Base-by-base conservation (phyloP, 352 stramenopile species). In the Phytopythium aichiense region DNA sequence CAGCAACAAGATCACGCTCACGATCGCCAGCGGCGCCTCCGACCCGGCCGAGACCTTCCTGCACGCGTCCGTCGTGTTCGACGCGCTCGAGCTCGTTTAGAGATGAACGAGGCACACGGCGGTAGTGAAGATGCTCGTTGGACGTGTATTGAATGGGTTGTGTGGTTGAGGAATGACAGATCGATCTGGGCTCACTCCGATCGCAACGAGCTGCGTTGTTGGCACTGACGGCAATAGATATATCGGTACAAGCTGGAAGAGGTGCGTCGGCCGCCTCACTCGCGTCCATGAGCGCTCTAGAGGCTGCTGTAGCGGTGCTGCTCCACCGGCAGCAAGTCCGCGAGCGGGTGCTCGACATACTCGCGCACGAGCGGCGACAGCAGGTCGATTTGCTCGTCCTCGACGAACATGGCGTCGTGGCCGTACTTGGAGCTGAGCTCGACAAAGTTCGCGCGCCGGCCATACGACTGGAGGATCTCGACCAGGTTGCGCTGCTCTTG, bases 341-440 rank as follows among this genome's bases (percentile, higher is more conserved):
- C 54, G 37, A 93, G 71, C 61, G 87, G 65, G n/a, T 83, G 72
- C 48, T 93, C 84, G 25, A 93, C 61, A 65, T 82, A 88, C 31
- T 90, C 74, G 40, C 80, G 77, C 20, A 95, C 72, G 8, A 93
- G 65, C 37, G 82, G 73, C 25, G 80, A 69, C 61, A 95, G 90
- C 20, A 92, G 73, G 54, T 92, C 82, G 18, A 81, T 69, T 64
- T 95, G 80, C 79, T 92, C 90, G 63, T 91, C 83, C 1, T 60
- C 64, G 60, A 91, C 79, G 71, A 96, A 93, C 84, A 96, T 95
- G 51, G 88, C 66, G 63, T 96, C 88, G 66, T 96, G 88, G 33
- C 88, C 88, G 46, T 89, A 96, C 61, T 90, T 93, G 13, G 81
- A 94, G 69, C 93, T 74, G 42, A 96, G 73, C 37, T 91, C 75